Evolutionary conservation across 441 rosid genomes (phyloP).

Genomic region (Pelargonium myrrhifolium): DNA sequence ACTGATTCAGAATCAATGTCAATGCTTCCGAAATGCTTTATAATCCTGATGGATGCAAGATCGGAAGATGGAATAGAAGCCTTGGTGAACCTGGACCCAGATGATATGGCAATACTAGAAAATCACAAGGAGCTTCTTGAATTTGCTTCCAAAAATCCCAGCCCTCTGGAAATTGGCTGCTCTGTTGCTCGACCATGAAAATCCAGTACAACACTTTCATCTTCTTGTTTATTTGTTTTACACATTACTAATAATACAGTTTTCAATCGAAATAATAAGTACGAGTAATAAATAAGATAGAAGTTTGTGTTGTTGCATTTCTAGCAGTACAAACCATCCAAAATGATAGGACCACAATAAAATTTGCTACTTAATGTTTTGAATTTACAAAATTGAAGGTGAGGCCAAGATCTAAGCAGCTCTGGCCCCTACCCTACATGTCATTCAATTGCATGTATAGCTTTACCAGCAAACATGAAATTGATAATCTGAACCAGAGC

Average conservation of each 20-base stretch:
- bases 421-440: neutral
- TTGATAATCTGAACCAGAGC: constrained; percentile 66
- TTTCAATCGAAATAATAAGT: too few relatives aligned
- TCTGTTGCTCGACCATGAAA: too few relatives aligned
- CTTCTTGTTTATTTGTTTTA: too few relatives aligned
- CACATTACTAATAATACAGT: too few relatives aligned
- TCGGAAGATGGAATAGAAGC: constrained; percentile 10
- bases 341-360: neutral
- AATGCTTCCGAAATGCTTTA: neutral
- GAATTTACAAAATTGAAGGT: constrained; percentile 8
- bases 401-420: neutral
- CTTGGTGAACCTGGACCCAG: constrained; percentile 15
- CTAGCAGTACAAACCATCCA: neutral
- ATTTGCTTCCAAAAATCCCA: constrained; percentile 6
- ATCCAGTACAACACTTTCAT: too few relatives aligned
- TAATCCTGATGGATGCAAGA: constrained; percentile 11
- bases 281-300: too few relatives aligned
- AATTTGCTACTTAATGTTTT: neutral
- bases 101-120: constrained; percentile 9
- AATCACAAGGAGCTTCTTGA: constrained; percentile 15
- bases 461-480: constrained; percentile 21
- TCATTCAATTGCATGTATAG: constrained; percentile 12
- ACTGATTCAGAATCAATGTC: neutral
- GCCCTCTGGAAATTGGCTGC: constrained; percentile 3
- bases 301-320: neutral